These are phyloP conservation scores for Tulasnella sp. DNA, from an alignment of 768 basidiomycete genomes.

Conservation along the genomic window DNA sequence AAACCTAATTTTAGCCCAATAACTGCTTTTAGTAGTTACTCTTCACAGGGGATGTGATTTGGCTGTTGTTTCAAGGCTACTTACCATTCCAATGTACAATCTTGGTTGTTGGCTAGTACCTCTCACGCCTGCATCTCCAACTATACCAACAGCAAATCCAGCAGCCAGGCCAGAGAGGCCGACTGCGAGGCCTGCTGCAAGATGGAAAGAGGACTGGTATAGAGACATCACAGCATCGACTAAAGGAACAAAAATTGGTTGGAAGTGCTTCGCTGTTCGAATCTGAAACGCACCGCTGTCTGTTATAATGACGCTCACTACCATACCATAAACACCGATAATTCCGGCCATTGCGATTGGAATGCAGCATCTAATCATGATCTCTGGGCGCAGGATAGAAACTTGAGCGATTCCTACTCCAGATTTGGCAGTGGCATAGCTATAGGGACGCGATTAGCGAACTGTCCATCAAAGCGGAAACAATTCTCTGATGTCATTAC, in stretches of 20 bases:
- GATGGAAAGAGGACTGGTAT: constrained; percentile 83
- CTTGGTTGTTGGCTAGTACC: constrained; percentile 94
- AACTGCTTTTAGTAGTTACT: not conserved
- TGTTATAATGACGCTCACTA: constrained; percentile 92
- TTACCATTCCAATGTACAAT: constrained; percentile 85
- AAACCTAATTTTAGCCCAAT: constrained; percentile 40
- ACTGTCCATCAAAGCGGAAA: too few species aligned
- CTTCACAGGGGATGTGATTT: too few species aligned
- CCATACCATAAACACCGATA: constrained; percentile 96
- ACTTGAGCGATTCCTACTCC: constrained; percentile 95
- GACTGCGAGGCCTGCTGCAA: constrained; percentile 84
- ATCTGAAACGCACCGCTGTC: constrained; percentile 51
- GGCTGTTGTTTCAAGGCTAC: constrained; percentile 20
- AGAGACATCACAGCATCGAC: constrained; percentile 71
- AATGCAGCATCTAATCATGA: constrained; percentile 95
- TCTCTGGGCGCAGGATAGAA: constrained; percentile 91
- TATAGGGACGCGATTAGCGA: constrained; percentile 23
- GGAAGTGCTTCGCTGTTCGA: not conserved
- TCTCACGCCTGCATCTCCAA: constrained; percentile 96
- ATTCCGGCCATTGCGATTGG: constrained; percentile 99
- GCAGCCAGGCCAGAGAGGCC: constrained; percentile 91
- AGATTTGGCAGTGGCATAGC: constrained; percentile 98
- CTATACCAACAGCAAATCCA: constrained; percentile 95
- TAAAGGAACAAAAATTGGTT: constrained; percentile 22
- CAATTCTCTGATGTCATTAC: not conserved